phyloP scores from a whole-genome alignment of 2,329 filamentous ascomycete species.

The Aureobasidium sp. region DNA sequence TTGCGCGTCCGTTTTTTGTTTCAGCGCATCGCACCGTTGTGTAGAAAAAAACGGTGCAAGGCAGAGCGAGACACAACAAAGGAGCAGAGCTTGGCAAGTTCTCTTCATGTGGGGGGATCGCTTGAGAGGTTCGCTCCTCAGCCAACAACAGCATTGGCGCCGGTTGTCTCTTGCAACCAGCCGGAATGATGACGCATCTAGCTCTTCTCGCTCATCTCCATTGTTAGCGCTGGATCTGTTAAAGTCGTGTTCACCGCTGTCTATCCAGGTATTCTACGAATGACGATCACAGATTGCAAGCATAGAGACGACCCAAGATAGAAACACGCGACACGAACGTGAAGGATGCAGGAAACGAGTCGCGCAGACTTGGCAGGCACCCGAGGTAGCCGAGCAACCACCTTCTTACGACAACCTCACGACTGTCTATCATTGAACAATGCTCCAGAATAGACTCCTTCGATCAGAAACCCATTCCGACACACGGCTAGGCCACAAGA shows the following conservation, averaged over 20 bases:
- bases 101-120: not conserved
- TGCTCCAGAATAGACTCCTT: not conserved
- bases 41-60: not conserved
- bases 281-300: not conserved
- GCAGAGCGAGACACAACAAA: not conserved
- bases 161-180: constrained; percentile 4
- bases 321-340: not conserved
- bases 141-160: not conserved
- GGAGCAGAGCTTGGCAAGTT: not conserved
- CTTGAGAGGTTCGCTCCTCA: not conserved
- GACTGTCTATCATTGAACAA: not conserved
- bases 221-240: not conserved
- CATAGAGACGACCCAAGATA: not conserved
- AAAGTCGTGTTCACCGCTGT: not conserved
- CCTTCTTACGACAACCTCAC: not conserved
- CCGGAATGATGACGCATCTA: not conserved
- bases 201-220: not conserved
- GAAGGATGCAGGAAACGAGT: not conserved
- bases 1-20: not conserved
- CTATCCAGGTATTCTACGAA: not conserved
- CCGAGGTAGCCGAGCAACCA: too few species aligned
- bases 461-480: not conserved
- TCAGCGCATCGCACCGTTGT: not conserved
- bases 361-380: not conserved
- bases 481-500: not conserved